Base-by-base conservation (phyloP, 768 basidiomycete species). In the Naganishia vaughanmartiniae region DNA sequence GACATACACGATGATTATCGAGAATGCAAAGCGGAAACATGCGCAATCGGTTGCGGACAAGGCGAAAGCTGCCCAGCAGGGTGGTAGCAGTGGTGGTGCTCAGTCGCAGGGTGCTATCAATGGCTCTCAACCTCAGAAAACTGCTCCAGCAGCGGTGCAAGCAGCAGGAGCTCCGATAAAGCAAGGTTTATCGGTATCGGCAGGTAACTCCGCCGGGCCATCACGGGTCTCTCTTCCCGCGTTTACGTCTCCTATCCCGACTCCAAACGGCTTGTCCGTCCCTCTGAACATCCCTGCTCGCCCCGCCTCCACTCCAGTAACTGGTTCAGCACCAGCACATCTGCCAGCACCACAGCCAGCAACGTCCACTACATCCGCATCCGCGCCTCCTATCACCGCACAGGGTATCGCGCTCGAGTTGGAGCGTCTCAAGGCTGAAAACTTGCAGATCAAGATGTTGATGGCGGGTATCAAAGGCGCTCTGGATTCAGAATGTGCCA, bases 231-330 rank as follows among this genome's bases (percentile, higher is more conserved):
- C 60, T 17, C 60, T 63, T 17, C 60, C 60, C 1, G 60, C 60
- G 1, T 63, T 63, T n/a, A 45, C 60, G 15, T 63, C 60, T 63
- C 60, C 60, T 63, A 58, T 58, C 57, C 57, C 57, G 57, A 36
- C 30, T 26, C 3, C 31, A 3, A 51, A 51, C 24, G 60, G 31
- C 24, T 26, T 45, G 30, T 42, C 60, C 24, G 42, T 45, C 5
- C n/a, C 30, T 56, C 28, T 6, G 7, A 34, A 33, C 31, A 58
- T 36, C 5, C 60, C 60, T 6, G 21, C 39, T 45, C 60, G 60
- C 28, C 60, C 60, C 7, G 30, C 57, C 3, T 63, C 42, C 1
- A 45, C 42, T 0, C 60, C 60, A 21, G 60, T 45, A 10, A 26
- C 42, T 11, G 60, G 36, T 14, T 56, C 55, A 12, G 55, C 55